Percentiles rank a stretch among this genome's conserved stretches.
Evolutionary conservation across 495 filamentous ascomycete genomes (phyloP).

Genomic region (Podospora pseudopauciseta): DNA sequence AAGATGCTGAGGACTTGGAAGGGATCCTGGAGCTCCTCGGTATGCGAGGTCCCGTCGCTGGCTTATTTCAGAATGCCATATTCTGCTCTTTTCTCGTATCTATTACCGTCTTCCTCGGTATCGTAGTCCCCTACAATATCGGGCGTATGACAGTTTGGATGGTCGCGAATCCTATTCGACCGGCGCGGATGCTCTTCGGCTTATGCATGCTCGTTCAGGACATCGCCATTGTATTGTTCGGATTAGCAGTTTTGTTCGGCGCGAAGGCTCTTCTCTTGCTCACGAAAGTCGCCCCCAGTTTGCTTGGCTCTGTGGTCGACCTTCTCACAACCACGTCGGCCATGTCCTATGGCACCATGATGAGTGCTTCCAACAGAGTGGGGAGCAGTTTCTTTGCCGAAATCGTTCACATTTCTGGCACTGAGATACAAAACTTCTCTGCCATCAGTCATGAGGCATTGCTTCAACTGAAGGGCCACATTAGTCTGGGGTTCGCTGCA

Average conservation of each 20-base stretch:
- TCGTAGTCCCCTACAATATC: conserved; percentile 88
- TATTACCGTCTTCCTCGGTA: conserved; percentile 73
- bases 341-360: conserved; percentile 24
- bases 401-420: conserved; percentile 35
- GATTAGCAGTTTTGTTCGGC: conserved; percentile 28
- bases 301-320: neutral
- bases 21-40: conserved; percentile 94
- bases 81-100: conserved; percentile 90
- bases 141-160: conserved; percentile 79
- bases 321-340: conserved; percentile 7
- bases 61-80: conserved; percentile 87
- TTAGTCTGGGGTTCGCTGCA: conserved; percentile 27
- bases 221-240: conserved; percentile 37
- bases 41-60: conserved; percentile 88
- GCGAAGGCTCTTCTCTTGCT: conserved; percentile 15
- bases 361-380: conserved; percentile 36
- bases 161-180: conserved; percentile 73
- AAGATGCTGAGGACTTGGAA: conserved; percentile 96
- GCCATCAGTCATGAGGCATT: conserved; percentile 48
- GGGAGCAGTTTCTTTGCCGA: conserved; percentile 38
- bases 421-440: conserved; percentile 47
- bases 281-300: conserved; percentile 15
- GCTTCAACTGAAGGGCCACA: conserved; percentile 34
- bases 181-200: conserved; percentile 64
- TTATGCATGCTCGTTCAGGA: conserved; percentile 65